Base-by-base conservation (phyloP, 2,329 filamentous ascomycete species). In the Cercospora zeae-maydis region DNA sequence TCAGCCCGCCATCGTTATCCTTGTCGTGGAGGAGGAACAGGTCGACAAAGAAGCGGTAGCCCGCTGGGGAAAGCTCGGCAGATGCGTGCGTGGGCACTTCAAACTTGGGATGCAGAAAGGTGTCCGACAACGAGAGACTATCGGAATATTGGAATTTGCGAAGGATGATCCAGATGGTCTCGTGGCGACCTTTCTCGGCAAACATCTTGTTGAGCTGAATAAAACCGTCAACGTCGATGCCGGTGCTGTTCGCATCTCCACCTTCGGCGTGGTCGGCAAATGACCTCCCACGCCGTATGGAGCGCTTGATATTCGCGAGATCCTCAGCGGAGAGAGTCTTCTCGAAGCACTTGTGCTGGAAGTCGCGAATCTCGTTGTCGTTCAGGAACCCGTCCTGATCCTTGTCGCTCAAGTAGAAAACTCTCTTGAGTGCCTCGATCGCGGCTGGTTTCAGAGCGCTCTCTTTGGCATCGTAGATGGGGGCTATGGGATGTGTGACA, bases 101-200 rank as follows among this genome's bases (percentile, higher is more conserved):
- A 66, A 98, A 93, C 68, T 92, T 96, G 14, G 95, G 95, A 70
- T 92, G 91, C 24, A 99, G 82, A 74, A 97, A 98, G 69, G 83
- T 90, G 73, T 98, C 93, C 72, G 93, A 92, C 39, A 99, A 80
- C 66, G 91, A 96, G 52, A 99, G 79, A 75, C 92, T 97, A 78
- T 98, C 95, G 0, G 93, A 97, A 73, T 99, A 98, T 72, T 96
- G 91, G 71, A 96, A 96, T 69, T 95, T 93, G 62, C 95, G 86
- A 65, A 99, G 79, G 64, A 99, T 97, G 65, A 96, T 92, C 95
- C 95, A 99, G 47, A 98, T 95, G 0, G 95, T 99, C 78, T 99
- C 95, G 74, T 99, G 95, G 11, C 95, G 89, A 11, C 95, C 95
- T 75, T 98, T 98, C 75, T 98, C 93, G 0, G 93, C 95, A 75